Base-by-base conservation (phyloP, 192 early-diverging fungal species). In the Cetraspora pellucida region DNA sequence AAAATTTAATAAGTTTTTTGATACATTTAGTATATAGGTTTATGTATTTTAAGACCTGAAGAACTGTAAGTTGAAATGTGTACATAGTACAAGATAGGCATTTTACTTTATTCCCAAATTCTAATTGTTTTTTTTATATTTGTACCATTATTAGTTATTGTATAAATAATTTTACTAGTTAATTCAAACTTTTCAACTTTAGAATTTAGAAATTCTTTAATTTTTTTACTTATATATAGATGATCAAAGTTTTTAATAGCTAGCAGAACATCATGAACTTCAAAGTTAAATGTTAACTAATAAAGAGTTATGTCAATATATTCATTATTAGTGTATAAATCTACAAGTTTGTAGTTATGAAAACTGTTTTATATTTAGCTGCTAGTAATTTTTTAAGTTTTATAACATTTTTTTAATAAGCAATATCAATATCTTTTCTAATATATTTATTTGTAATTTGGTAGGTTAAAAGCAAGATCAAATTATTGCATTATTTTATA, bases 221-320 rank as follows among this genome's bases (percentile, higher is more conserved):
- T 72, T n/a, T 13, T 2, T 52, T 52, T 52, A 55, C 52, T 52
- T 37, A 10, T 57, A 72, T 72, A 50, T 43, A 16, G 52, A 58
- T 72, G 55, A 14, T 52, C 52, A 57, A 31, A 2, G 17, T 37
- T 72, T 72, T 37, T 28, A 58, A 72, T 19, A 72, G 70, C 37
- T 57, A 72, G 31, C 14, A 72, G 25, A 17, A 30, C 13, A 57
- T 72, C 1, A 52, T 16, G 14, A n/a, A 72, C 19, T 25, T 72
- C 54, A 58, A 72, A 72, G 28, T 55, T 3, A 31, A 28, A 11
- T 21, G 70, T 13, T 57, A 72, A 57, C 70, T 28, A 72, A 37
- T 72, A 25, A 72, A 72, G 49, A 44, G 28, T 57, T 43, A 72
- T 52, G 27, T 47, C 68, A 50, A 71, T 71, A 52, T 71, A 71